These are phyloP conservation scores for Coemansia sp. DNA, from an alignment of 192 early-diverging fungal species.

Conservation along the genomic window DNA sequence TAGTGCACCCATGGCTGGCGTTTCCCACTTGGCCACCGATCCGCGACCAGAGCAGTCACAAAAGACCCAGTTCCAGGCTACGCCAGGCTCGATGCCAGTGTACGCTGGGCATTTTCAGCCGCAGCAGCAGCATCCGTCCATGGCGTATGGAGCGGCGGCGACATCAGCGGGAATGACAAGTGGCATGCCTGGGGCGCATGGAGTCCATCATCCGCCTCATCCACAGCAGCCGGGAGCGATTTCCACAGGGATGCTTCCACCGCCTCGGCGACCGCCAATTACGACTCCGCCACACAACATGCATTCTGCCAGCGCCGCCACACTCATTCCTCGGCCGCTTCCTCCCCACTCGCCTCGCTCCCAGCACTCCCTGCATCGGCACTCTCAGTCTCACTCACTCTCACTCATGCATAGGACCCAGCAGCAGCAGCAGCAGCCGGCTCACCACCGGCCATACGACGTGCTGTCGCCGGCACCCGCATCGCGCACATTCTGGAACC, in stretches of 20 bases:
- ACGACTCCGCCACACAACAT: not conserved
- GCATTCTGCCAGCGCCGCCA: not conserved
- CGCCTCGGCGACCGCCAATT: constrained; percentile 2
- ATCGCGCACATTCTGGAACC: constrained; percentile 54
- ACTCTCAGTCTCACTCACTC: constrained; percentile 3
- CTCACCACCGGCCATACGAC: constrained; percentile 41
- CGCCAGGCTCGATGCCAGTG: not conserved
- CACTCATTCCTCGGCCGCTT: not conserved
- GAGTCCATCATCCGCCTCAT: not conserved
- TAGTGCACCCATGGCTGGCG: not conserved
- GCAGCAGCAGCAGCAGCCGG: not conserved
- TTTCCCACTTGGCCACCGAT: not conserved
- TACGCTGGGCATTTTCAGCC: not conserved
- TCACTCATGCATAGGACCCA: constrained; percentile 6
- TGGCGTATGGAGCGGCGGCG: too few relatives aligned
- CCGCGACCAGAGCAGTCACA: not conserved
- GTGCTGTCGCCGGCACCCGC: constrained; percentile 44
- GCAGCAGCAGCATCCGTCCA: not conserved
- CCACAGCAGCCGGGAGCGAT: not conserved
- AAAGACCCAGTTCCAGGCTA: not conserved
- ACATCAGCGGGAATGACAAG: not conserved
- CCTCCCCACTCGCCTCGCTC: not conserved
- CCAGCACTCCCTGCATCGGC: constrained; percentile 10
- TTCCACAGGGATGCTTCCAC: not conserved
- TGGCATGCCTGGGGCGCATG: not conserved